Evolutionary conservation across 1,139 yeast species (phyloP).

Genomic region (Saccharomyces hybrid): DNA sequence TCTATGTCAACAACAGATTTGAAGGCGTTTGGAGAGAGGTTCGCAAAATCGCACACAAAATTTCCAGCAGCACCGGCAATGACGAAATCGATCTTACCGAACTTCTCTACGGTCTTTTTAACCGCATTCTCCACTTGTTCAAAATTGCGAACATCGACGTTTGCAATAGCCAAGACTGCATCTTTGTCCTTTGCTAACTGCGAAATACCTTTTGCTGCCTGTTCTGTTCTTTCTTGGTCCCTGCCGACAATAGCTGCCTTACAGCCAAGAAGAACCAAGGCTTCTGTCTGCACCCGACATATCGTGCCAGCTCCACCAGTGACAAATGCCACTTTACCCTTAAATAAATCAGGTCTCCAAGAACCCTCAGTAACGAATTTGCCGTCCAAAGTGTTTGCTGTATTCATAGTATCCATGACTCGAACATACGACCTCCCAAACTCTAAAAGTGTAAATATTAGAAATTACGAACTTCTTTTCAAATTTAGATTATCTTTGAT

Average conservation of each 20-base stretch:
- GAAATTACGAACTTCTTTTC: not conserved
- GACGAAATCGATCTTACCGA: conserved; percentile 68
- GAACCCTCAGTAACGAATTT: conserved; percentile 26
- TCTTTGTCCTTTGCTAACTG: conserved; percentile 43
- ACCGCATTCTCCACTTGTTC: conserved; percentile 55
- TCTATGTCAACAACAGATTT: conserved; percentile 80
- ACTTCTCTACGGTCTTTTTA: conserved; percentile 49
- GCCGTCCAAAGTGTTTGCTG: conserved; percentile 26
- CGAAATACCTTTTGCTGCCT: conserved; percentile 60
- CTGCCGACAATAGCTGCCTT: conserved; percentile 82
- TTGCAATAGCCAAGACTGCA: conserved; percentile 65
- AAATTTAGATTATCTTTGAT: not conserved
- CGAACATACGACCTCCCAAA: not conserved
- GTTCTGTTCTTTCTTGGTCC: conserved; percentile 52
- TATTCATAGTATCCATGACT: conserved; percentile 4
- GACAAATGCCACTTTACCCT: conserved; percentile 78
- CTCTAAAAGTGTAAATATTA: not conserved
- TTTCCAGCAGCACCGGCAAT: conserved; percentile 97
- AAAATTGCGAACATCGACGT: conserved; percentile 70
- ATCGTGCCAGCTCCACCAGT: conserved; percentile 96
- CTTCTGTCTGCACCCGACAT: conserved; percentile 80
- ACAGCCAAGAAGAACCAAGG: conserved; percentile 74
- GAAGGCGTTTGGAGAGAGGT: conserved; percentile 77
- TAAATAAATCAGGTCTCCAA: conserved; percentile 56
- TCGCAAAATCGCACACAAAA: conserved; percentile 72